Conservation (phyloP, 148 eudicot genomes). For the Persicaria tinctoria region DNA sequence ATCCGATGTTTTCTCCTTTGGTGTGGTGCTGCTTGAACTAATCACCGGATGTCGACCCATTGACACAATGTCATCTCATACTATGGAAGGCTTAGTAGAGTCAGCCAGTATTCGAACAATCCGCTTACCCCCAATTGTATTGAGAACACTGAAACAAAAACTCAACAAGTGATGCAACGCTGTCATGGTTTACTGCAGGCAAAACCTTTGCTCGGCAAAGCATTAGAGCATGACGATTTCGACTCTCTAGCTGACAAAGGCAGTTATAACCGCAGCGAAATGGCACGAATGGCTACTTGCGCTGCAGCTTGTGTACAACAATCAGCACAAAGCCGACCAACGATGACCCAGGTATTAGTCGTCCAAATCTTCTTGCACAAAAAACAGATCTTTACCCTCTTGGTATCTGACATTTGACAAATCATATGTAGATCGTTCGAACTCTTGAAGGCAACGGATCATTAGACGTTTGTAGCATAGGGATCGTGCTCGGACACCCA, state of each 20-base stretch:
- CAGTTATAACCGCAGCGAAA: constrained; percentile 54
- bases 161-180: neutral
- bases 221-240: constrained; percentile 63
- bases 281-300: constrained; percentile 77
- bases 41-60: constrained; percentile 79
- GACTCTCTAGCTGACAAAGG: constrained; percentile 52
- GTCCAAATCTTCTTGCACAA: no score
- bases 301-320: constrained; percentile 88
- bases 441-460: no score
- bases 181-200: constrained; percentile 35
- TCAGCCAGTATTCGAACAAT: constrained; percentile 40
- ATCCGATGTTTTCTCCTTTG: constrained; percentile 68
- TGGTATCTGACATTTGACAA: no score
- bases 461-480: no score
- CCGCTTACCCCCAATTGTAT: neutral
- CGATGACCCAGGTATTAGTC: constrained; percentile 71
- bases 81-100: constrained; percentile 63
- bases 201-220: constrained; percentile 62
- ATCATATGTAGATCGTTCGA: no score
- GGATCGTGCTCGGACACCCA: no score
- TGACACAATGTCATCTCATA: constrained; percentile 39
- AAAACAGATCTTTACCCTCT: no score
- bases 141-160: no score
- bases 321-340: constrained; percentile 61
- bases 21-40: constrained; percentile 80